phyloP scores from a whole-genome alignment of 164 flowering plant genomes.

The Platanus orientalis region DNA sequence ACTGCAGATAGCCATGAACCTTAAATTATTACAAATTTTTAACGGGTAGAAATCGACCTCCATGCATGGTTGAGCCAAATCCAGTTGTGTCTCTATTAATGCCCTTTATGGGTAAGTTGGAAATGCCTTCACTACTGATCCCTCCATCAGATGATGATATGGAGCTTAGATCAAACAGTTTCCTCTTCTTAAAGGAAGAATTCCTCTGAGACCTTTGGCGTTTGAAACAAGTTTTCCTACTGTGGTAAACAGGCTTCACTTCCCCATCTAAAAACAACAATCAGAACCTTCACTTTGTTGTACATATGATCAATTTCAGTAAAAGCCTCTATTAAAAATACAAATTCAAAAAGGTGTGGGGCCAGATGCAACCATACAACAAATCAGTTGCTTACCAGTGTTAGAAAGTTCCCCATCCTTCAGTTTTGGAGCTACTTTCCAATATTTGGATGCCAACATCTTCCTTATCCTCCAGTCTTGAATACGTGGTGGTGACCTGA shows the following conservation, averaged over 20 bases:
- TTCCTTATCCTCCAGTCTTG: conserved; percentile 65
- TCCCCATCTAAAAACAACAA: conserved; percentile 42
- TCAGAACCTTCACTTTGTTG: neutral
- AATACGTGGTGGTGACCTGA: conserved; percentile 40
- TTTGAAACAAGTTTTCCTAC: conserved; percentile 43
- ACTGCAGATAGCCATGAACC: neutral
- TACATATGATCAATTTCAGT: neutral
- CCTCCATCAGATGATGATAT: conserved; percentile 39
- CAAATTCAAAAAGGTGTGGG: neutral
- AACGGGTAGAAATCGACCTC: conserved; percentile 30
- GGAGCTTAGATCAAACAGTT: conserved; percentile 35
- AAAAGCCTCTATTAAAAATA: neutral
- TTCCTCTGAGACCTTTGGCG: conserved; percentile 65
- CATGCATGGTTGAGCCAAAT: conserved; percentile 22
- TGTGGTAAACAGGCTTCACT: conserved; percentile 33
- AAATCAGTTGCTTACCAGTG: conserved; percentile 37
- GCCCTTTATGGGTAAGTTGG: conserved; percentile 32
- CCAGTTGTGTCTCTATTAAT: conserved; percentile 25
- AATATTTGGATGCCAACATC: conserved; percentile 56
- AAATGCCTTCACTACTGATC: conserved; percentile 30
- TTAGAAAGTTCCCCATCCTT: conserved; percentile 44
- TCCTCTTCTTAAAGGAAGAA: conserved; percentile 71
- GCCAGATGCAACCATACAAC: neutral
- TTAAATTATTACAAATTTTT: too few relatives aligned
- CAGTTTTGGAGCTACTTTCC: conserved; percentile 52